A percentile compares a stretch with the other conserved stretches of the same genome.
Conservation (phyloP, 129 eudicot species). For the Pseudognaphalium luteoalbum region DNA sequence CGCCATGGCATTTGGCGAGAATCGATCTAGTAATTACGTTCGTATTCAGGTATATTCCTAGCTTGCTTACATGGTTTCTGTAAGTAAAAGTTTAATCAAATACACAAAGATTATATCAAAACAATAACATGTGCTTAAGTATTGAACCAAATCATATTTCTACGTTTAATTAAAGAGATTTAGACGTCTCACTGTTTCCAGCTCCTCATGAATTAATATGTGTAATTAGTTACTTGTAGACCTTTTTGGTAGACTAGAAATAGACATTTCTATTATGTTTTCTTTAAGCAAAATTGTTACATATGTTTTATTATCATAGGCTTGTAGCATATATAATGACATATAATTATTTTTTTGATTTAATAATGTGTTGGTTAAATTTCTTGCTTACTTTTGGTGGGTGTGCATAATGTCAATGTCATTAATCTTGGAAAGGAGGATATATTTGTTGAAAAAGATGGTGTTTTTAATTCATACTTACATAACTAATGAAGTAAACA, state of each 20-base stretch:
- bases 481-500: slow-evolving; percentile 9
- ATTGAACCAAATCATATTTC: background rate
- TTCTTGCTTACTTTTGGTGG: background rate
- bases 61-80: background rate
- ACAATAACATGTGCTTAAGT: background rate
- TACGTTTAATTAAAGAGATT: slow-evolving; percentile 2
- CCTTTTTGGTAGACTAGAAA: background rate
- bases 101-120: background rate
- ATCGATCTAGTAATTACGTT: slow-evolving; percentile 61
- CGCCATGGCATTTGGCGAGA: slow-evolving; percentile 75
- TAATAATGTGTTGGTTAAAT: background rate
- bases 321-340: background rate
- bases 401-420: slow-evolving; percentile 5
- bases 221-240: background rate
- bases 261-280: background rate
- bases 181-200: background rate
- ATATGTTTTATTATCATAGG: background rate
- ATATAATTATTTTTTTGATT: background rate
- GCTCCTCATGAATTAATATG: background rate
- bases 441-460: slow-evolving; percentile 17
- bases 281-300: background rate
- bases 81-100: background rate
- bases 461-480: background rate
- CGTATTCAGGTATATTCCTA: slow-evolving; percentile 65
- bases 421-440: slow-evolving; percentile 16